Percentiles rank a stretch among this genome's conserved stretches.
These are phyloP conservation scores for Tricladium varicosporioides DNA, from an alignment of 2,329 filamentous ascomycete genomes.

Conservation along the genomic window DNA sequence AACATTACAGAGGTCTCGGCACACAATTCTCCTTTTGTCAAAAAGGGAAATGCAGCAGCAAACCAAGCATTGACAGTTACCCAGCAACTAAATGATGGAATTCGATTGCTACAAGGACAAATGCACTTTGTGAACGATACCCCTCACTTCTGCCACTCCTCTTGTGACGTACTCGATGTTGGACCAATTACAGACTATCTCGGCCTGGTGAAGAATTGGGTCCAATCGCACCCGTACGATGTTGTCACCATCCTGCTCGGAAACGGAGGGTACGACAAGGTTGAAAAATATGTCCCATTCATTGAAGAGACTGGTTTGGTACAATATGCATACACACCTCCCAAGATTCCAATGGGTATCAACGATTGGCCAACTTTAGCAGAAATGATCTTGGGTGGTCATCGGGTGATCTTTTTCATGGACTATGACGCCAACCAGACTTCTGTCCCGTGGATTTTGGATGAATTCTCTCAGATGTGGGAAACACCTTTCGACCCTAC, in stretches of 20 bases:
- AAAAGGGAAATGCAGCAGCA: conserved; percentile 66
- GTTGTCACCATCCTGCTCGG: conserved; percentile 84
- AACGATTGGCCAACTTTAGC: conserved; percentile 82
- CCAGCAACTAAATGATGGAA: conserved; percentile 74
- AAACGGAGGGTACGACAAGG: conserved; percentile 72
- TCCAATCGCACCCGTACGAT: conserved; percentile 75
- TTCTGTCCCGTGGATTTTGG: conserved; percentile 77
- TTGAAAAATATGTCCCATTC: conserved; percentile 62
- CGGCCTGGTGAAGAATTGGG: conserved; percentile 66
- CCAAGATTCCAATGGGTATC: conserved; percentile 66
- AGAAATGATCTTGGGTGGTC: conserved; percentile 68
- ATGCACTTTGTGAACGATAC: conserved; percentile 61
- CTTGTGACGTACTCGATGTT: conserved; percentile 76
- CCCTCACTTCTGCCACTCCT: conserved; percentile 80
- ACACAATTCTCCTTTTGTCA: conserved; percentile 80
- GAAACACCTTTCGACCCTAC: conserved; percentile 73
- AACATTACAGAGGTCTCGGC: conserved; percentile 77
- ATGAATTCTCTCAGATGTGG: conserved; percentile 87
- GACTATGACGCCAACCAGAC: conserved; percentile 79
- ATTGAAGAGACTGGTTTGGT: conserved; percentile 71
- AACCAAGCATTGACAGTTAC: conserved; percentile 71
- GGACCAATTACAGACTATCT: conserved; percentile 78
- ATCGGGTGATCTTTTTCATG: conserved; percentile 77
- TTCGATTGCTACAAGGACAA: conserved; percentile 62
- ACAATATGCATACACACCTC: conserved; percentile 71